These are phyloP conservation scores for Pseudopediastrum boryanum DNA, from an alignment of 139 green algal species.

Conservation along the genomic window DNA sequence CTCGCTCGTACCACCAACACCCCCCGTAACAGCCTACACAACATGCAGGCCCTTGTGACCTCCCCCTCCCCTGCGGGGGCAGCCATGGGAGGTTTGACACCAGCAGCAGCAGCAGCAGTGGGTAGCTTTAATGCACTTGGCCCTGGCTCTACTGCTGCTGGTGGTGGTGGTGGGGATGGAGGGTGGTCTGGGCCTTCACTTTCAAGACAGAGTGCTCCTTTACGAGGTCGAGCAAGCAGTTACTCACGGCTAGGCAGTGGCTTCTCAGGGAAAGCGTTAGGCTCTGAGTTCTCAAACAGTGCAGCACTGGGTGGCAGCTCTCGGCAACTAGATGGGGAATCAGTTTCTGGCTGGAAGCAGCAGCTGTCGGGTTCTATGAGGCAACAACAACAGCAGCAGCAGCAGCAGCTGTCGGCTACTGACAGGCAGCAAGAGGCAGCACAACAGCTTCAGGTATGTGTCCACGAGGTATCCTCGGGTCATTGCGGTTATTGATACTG, in stretches of 20 bases:
- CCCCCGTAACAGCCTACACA: too few relatives aligned
- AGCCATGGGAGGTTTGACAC: not conserved
- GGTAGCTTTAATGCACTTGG: not conserved
- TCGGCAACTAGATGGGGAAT: too few relatives aligned
- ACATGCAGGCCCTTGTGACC: too few relatives aligned
- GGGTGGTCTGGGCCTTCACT: not conserved
- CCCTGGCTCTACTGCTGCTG: too few relatives aligned
- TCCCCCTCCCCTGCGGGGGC: too few relatives aligned
- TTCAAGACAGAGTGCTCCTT: too few relatives aligned
- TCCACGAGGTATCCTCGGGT: too few relatives aligned
- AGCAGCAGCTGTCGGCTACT: not conserved
- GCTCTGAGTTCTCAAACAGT: too few relatives aligned
- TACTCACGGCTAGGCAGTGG: too few relatives aligned
- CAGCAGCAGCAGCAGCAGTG: not conserved
- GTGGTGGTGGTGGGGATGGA: not conserved
- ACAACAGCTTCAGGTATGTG: not conserved
- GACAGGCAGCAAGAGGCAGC: not conserved
- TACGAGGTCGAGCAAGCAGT: too few relatives aligned
- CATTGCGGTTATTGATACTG: too few relatives aligned
- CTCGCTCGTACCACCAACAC: too few relatives aligned
- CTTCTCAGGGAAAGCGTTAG: not conserved
- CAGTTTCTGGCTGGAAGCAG: not conserved
- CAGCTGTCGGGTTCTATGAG: not conserved
- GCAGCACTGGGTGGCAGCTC: not conserved
- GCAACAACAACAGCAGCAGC: slow-evolving; percentile 15